Evolutionary conservation across 2,329 filamentous ascomycete species (phyloP), one percentile per base, ranked within the genome.

Genomic region (Neofusicoccum parvum): DNA sequence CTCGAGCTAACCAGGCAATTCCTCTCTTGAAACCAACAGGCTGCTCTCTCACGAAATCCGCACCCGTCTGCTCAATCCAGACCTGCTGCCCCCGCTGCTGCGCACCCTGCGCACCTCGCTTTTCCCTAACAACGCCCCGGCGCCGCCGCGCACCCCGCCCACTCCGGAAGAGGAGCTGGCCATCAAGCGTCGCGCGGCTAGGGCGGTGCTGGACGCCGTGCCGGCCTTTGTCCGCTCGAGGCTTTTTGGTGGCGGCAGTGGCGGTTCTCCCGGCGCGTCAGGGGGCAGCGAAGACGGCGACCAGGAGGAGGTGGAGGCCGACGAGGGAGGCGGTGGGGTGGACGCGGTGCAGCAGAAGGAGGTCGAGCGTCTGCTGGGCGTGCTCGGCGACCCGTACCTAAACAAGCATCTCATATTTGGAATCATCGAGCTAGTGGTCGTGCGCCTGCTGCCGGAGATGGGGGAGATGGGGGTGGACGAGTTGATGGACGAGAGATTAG

Each of bases 321-420:
- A 41, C n/a, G 51, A 41, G 14, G 36, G 10, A 11, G 17, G 9
- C 17, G 51, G 73, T 27, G 67, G 70, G 34, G 70, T 70, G 43
- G 69, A 71, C 41, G 49, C 10, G n/a, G 41, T 56, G n/a, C 62
- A 64, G 62, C 41, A 32, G n/a, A 37, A 17, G 17, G 27, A 84
- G 67, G 79, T 86, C 32, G 81, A 81, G 63, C 80, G 81, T 27
- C 81, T 93, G 51, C 82, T 98, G 53, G 87, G 90, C 71, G 82
- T 94, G 43, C 89, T 97, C 70, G 87, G 86, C 15, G 93, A 97
- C 78, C 83, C 86, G 60, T 97, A 97, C 79, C 90, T 93, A 79
- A 99, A 99, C 80, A 96, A 94, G 80, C 93, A 97, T 79, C 81
- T 98, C 37, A 81, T 97, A 70, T 97, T 96, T 74, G 84, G 87